These are phyloP conservation scores for Cryptosporidium baileyi DNA, from an alignment of 169 alveolate genomes.

Conservation along the genomic window DNA sequence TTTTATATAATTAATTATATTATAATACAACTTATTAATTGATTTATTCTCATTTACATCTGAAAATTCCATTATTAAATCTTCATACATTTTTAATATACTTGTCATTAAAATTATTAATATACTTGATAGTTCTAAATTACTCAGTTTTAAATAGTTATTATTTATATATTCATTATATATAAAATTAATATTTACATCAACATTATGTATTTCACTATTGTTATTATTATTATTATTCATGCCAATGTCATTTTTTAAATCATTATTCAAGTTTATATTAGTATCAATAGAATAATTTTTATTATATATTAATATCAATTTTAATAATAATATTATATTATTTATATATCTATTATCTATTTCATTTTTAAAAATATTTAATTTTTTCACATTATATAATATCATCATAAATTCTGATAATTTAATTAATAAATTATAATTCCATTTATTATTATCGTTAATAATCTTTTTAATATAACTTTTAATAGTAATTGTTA, in stretches of 20 bases:
- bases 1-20: background rate
- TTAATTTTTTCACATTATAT: background rate
- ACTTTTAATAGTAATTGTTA: background rate
- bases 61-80: background rate
- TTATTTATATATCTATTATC: background rate
- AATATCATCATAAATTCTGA: constrained; percentile 11
- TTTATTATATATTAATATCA: no score
- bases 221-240: background rate
- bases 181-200: background rate
- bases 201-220: no score
- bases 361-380: background rate
- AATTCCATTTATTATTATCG: background rate
- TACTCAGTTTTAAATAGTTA: no score
- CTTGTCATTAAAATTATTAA: background rate
- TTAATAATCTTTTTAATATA: background rate
- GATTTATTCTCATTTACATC: background rate
- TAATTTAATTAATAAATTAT: background rate
- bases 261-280: no score
- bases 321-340: background rate
- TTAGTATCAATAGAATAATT: background rate
- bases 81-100: constrained; percentile 7
- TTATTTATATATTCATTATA: no score
- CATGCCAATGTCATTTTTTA: no score
- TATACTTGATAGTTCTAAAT: background rate
- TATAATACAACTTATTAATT: background rate